Percentiles rank a stretch among this genome's conserved stretches.
phyloP scores from a whole-genome alignment of 2,329 filamentous ascomycete species.

The Penicillium crustosum region DNA sequence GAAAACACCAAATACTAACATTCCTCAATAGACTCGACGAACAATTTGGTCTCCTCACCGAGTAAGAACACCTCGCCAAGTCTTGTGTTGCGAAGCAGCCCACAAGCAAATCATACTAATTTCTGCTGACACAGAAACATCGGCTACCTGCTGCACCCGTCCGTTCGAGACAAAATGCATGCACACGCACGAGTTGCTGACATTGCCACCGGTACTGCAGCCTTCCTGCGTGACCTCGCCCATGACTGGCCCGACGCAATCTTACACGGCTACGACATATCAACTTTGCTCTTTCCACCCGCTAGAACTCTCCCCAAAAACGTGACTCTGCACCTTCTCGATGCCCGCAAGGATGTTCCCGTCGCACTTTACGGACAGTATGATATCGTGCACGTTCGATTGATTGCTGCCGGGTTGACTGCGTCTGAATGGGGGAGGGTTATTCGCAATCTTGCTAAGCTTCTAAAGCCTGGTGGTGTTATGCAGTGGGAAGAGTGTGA shows the following conservation, averaged over 20 bases:
- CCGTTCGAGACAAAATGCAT: conserved; percentile 2
- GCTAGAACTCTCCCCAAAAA: conserved; percentile 13
- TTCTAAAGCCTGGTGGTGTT: conserved; percentile 15
- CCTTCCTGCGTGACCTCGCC: conserved; percentile 16
- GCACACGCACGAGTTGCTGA: conserved; percentile 18
- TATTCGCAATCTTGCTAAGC: conserved; percentile 5
- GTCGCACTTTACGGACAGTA: conserved; percentile 19
- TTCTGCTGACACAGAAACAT: conserved; percentile 7
- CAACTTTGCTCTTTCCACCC: conserved; percentile 9
- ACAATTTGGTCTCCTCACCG: conserved; percentile 2
- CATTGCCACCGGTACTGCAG: conserved; percentile 22
- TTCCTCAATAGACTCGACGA: conserved; percentile 1
- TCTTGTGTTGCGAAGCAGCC: neutral
- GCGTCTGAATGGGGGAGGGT: neutral
- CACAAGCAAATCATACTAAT: neutral
- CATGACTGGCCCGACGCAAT: conserved; percentile 8
- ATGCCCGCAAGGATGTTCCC: conserved; percentile 17
- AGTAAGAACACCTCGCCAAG: neutral
- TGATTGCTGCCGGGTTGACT: neutral
- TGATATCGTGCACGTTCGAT: conserved; percentile 26
- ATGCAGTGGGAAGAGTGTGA: conserved; percentile 20
- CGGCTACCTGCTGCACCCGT: conserved; percentile 14
- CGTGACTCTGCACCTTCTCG: conserved; percentile 14
- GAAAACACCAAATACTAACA: neutral
- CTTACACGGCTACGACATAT: conserved; percentile 22